Base-by-base conservation (phyloP, 2,329 filamentous ascomycete genomes). In the Neonectria neomacrospora region DNA sequence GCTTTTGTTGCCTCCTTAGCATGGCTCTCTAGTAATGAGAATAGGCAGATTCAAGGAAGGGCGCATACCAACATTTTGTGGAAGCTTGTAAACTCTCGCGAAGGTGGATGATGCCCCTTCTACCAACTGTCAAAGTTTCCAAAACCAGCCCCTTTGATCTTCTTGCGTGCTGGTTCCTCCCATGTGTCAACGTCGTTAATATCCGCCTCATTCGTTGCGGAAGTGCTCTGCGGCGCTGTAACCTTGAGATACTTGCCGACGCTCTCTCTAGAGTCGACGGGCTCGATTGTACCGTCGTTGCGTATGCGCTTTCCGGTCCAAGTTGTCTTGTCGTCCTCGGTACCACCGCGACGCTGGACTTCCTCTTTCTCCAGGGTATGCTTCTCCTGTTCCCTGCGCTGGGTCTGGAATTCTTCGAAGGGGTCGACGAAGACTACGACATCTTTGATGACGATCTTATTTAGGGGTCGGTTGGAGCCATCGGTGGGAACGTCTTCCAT, bases 111-210 rank as follows among this genome's bases (percentile, higher is more conserved):
- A 39, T 22, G 11, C 52, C 28, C 30, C 18, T 56, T 60, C 81
- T 82, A 97, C 95, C 96, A 99, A 39, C 82, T 87, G 79, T 97
- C 94, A 77, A 99, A 99, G 78, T 97, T 97, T 2, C 95, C 94
- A 83, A 98, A 99, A 0, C 93, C 94, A 12, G 88, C 87, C 1
- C 75, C 77, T 75, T 92, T 96, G 2, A 83, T 79, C 81, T 97
- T 98, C 80, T 97, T 98, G 78, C 88, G 89, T 4, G 84, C 87
- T 18, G 92, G 93, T 71, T 93, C 89, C 58, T 88, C 88, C 76
- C 88, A 90, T 39, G 85, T 82, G 62, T 90, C 89, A 20, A 89
- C 84, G 45, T 86, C 89, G 45, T 90, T 80, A 61, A 89, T 83
- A 68, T 90, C 80, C 64, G 88, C 85, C 70, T 90, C 87, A 62